Evolutionary conservation across 2,329 filamentous ascomycete genomes (phyloP).

Genomic region (Clarireedia hainanense): DNA sequence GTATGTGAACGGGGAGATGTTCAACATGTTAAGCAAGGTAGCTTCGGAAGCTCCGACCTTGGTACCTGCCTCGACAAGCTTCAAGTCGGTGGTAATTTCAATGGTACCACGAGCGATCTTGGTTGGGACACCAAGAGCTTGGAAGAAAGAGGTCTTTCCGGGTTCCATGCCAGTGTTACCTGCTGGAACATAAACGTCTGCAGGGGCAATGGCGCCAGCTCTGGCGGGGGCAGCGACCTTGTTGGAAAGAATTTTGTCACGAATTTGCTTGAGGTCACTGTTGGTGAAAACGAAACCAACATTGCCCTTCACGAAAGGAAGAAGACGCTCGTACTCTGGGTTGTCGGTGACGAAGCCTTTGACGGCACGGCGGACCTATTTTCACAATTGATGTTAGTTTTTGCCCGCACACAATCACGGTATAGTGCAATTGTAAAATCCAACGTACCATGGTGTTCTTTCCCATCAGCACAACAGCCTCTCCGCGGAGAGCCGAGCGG

Average conservation of each 20-base stretch:
- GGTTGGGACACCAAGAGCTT: slow-evolving; percentile 99
- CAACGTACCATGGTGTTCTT: slow-evolving; percentile 95
- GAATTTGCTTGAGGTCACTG: slow-evolving; percentile 80
- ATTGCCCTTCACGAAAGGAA: slow-evolving; percentile 94
- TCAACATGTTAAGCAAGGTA: slow-evolving; percentile 98
- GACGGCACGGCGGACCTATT: slow-evolving; percentile 85
- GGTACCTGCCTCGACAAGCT: slow-evolving; percentile 85
- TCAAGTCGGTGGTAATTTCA: slow-evolving; percentile 96
- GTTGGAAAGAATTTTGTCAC: slow-evolving; percentile 93
- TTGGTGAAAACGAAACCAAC: slow-evolving; percentile 99
- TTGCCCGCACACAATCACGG: background rate
- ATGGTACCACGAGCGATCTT: slow-evolving; percentile 99
- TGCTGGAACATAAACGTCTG: slow-evolving; percentile 89
- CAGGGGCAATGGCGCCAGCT: slow-evolving; percentile 92
- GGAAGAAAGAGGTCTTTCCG: slow-evolving; percentile 99
- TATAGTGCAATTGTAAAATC: background rate
- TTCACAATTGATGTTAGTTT: slow-evolving; percentile 7
- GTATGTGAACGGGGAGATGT: slow-evolving; percentile 99
- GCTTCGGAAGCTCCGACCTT: slow-evolving; percentile 99
- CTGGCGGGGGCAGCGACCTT: slow-evolving; percentile 95
- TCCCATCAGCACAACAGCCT: slow-evolving; percentile 97
- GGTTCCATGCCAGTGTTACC: slow-evolving; percentile 99
- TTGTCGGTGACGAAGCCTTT: slow-evolving; percentile 86
- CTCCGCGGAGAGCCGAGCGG: slow-evolving; percentile 77
- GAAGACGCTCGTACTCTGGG: slow-evolving; percentile 96